Evolutionary conservation across 2,329 filamentous ascomycete genomes (phyloP).

Genomic region (Fusarium sp.): DNA sequence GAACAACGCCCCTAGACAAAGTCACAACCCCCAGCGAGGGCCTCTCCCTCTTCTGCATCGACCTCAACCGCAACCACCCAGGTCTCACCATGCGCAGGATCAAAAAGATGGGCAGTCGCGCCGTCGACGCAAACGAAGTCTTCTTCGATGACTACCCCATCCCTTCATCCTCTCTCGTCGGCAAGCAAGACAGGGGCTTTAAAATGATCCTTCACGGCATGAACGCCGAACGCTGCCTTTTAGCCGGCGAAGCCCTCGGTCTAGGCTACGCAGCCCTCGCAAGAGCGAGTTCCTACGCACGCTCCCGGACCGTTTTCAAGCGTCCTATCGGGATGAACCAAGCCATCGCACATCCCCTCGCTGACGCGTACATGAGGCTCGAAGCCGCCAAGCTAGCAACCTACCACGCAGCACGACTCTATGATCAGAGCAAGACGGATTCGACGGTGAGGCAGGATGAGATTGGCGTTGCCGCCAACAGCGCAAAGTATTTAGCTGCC

Average conservation of each 20-base stretch:
- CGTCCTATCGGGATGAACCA: slow-evolving; percentile 73
- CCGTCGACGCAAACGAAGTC: slow-evolving; percentile 85
- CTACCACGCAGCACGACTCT: slow-evolving; percentile 71
- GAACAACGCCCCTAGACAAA: slow-evolving; percentile 75
- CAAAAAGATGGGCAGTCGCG: slow-evolving; percentile 85
- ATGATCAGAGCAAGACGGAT: slow-evolving; percentile 64
- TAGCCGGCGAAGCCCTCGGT: slow-evolving; percentile 82
- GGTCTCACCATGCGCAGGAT: slow-evolving; percentile 75
- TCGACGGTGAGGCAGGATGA: slow-evolving; percentile 61
- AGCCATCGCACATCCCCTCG: slow-evolving; percentile 70
- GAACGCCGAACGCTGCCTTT: slow-evolving; percentile 79
- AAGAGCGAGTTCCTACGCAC: slow-evolving; percentile 71
- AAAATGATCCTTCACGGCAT: slow-evolving; percentile 81
- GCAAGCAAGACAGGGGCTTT: slow-evolving; percentile 79
- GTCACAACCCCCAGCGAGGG: slow-evolving; percentile 76
- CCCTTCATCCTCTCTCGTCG: slow-evolving; percentile 70
- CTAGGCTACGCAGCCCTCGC: slow-evolving; percentile 77
- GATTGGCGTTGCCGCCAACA: slow-evolving; percentile 72
- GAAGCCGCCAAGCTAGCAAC: slow-evolving; percentile 72
- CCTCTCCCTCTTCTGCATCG: slow-evolving; percentile 82
- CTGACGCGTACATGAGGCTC: slow-evolving; percentile 70
- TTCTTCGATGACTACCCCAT: slow-evolving; percentile 85
- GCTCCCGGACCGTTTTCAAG: slow-evolving; percentile 72
- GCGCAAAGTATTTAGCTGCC: slow-evolving; percentile 75
- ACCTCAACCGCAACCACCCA: slow-evolving; percentile 69